Conservation (phyloP, 2,329 filamentous ascomycete species). For the Huntiella decipiens region DNA sequence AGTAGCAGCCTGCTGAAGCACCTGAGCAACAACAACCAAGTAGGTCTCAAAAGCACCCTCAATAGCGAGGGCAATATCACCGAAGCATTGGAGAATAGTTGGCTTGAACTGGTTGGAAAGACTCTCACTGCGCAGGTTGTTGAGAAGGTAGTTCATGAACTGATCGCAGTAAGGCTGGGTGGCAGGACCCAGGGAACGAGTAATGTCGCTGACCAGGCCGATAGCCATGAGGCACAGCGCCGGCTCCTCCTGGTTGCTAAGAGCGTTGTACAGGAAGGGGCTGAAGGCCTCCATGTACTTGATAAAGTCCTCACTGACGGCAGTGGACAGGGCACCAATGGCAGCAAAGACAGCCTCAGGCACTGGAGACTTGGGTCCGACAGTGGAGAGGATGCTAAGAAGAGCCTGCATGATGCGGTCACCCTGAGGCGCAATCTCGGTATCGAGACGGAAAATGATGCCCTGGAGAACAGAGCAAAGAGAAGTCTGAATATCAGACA, state of each 20-base stretch:
- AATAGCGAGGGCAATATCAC: slow-evolving; percentile 91
- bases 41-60: slow-evolving; percentile 84
- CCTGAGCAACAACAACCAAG: slow-evolving; percentile 75
- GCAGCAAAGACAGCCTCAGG: slow-evolving; percentile 87
- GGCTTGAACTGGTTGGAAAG: slow-evolving; percentile 95
- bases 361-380: slow-evolving; percentile 75
- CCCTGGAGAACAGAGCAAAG: slow-evolving; percentile 78
- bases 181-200: slow-evolving; percentile 71
- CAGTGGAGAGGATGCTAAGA: slow-evolving; percentile 58
- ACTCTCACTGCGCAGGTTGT: slow-evolving; percentile 72
- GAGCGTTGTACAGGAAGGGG: slow-evolving; percentile 81
- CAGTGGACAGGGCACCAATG: slow-evolving; percentile 77
- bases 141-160: slow-evolving; percentile 95
- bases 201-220: slow-evolving; percentile 90
- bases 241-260: slow-evolving; percentile 89
- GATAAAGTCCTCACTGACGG: slow-evolving; percentile 78
- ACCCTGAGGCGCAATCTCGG: slow-evolving; percentile 73
- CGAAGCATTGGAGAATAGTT: slow-evolving; percentile 92
- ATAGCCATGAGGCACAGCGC: slow-evolving; percentile 93
- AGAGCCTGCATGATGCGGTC: slow-evolving; percentile 87
- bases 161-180: slow-evolving; percentile 89
- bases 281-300: slow-evolving; percentile 96
- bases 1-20: slow-evolving; percentile 77
- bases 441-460: slow-evolving; percentile 79
- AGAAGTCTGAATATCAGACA: slow-evolving; percentile 97